Evolutionary conservation across 352 stramenopile species (phyloP).

Genomic region (Globisporangium barbulae): DNA sequence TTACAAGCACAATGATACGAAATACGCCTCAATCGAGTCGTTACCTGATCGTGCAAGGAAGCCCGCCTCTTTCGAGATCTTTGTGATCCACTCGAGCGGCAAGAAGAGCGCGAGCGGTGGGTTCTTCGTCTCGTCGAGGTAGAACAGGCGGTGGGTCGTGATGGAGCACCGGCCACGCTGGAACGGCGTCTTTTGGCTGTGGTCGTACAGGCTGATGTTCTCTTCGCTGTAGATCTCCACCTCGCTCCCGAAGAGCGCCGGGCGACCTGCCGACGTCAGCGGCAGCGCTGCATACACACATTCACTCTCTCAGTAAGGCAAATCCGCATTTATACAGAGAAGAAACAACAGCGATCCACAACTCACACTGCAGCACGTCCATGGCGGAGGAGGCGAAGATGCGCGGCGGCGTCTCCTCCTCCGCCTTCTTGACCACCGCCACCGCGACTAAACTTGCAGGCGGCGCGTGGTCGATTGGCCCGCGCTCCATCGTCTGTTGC

Average conservation of each 20-base stretch:
- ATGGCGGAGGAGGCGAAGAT: constrained; percentile 34
- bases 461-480: constrained; percentile 5
- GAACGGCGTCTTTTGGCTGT: constrained; percentile 71
- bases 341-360: background rate
- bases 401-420: background rate
- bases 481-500: background rate
- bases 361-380: constrained; percentile 66
- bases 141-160: constrained; percentile 84
- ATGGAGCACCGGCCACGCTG: constrained; percentile 69
- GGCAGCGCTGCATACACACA: constrained; percentile 40
- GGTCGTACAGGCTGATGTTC: constrained; percentile 81
- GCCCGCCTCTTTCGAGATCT: constrained; percentile 73
- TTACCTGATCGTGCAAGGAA: constrained; percentile 72
- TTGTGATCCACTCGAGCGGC: constrained; percentile 67
- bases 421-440: constrained; percentile 14
- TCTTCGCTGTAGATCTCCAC: constrained; percentile 89
- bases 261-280: constrained; percentile 65
- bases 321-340: background rate
- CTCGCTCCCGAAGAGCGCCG: constrained; percentile 70
- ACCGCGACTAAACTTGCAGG: background rate
- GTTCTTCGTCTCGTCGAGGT: constrained; percentile 56
- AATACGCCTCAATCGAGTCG: background rate
- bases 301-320: background rate
- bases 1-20: background rate
- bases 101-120: constrained; percentile 63